Conservation (phyloP, 352 stramenopile genomes). For the Globisporangium carolinianum region DNA sequence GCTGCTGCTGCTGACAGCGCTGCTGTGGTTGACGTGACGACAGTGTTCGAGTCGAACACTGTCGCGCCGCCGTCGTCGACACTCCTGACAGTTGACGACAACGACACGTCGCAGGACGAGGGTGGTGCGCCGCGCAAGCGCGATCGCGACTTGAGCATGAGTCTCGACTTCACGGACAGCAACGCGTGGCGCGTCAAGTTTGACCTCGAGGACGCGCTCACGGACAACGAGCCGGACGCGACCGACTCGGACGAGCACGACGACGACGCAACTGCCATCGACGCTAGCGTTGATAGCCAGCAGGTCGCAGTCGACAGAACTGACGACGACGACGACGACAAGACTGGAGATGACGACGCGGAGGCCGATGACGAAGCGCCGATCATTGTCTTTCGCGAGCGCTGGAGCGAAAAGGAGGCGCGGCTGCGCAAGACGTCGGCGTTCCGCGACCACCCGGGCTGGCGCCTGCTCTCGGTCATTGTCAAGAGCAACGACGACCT, state of each 20-base stretch:
- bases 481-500: conserved; percentile 98
- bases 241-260: conserved; percentile 8
- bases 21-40: not conserved
- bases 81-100: not conserved
- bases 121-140: conserved; percentile 15
- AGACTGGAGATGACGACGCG: conserved; percentile 19
- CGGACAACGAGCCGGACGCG: conserved; percentile 35
- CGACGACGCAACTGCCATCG: conserved; percentile 34
- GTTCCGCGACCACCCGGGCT: conserved; percentile 47
- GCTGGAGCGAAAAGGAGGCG: conserved; percentile 69
- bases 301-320: no score
- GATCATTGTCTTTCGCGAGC: conserved; percentile 78
- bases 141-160: conserved; percentile 52
- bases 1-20: not conserved
- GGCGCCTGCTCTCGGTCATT: conserved; percentile 88
- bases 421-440: conserved; percentile 53
- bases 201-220: conserved; percentile 58
- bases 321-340: not conserved
- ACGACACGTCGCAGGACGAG: conserved; percentile 25
- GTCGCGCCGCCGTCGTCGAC: not conserved
- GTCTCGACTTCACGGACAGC: conserved; percentile 64
- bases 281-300: not conserved
- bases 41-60: not conserved
- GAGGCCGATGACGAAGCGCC: conserved; percentile 39
- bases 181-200: conserved; percentile 73